These are phyloP conservation scores for Boletus tylopilopsis DNA, from an alignment of 768 basidiomycete genomes.

Conservation along the genomic window DNA sequence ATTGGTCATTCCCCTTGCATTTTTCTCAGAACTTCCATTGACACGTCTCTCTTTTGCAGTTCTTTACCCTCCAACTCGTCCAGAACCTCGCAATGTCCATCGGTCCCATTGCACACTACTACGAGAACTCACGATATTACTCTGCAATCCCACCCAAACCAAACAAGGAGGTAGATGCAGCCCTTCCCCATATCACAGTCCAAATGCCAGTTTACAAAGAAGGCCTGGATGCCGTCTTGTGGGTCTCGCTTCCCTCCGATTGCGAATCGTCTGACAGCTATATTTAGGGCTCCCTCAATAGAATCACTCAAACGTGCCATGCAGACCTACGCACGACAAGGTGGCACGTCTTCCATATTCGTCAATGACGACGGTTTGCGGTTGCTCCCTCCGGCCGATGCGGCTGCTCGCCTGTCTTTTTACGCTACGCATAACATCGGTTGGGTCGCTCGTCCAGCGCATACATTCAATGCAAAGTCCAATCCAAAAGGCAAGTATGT, in stretches of 20 bases:
- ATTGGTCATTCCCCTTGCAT: conserved; percentile 28
- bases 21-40: background rate
- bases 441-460: conserved; percentile 57
- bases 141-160: conserved; percentile 42
- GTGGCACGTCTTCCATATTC: conserved; percentile 56
- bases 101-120: conserved; percentile 51
- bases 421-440: conserved; percentile 57
- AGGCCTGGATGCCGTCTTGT: conserved; percentile 48
- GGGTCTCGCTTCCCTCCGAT: conserved; percentile 21
- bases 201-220: conserved; percentile 62
- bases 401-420: conserved; percentile 44
- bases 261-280: background rate
- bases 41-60: conserved; percentile 20
- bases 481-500: conserved; percentile 44
- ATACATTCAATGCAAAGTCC: conserved; percentile 39
- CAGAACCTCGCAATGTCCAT: conserved; percentile 37
- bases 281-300: conserved; percentile 40
- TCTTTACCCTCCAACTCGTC: conserved; percentile 42
- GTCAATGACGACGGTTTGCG: conserved; percentile 64
- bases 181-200: conserved; percentile 48
- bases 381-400: conserved; percentile 43
- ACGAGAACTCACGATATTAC: conserved; percentile 51
- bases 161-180: conserved; percentile 41
- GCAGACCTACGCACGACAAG: conserved; percentile 62
- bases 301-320: conserved; percentile 57